Conservation (phyloP, 225 moss, liverwort and hornwort species). For the Marchantia polymorpha region DNA sequence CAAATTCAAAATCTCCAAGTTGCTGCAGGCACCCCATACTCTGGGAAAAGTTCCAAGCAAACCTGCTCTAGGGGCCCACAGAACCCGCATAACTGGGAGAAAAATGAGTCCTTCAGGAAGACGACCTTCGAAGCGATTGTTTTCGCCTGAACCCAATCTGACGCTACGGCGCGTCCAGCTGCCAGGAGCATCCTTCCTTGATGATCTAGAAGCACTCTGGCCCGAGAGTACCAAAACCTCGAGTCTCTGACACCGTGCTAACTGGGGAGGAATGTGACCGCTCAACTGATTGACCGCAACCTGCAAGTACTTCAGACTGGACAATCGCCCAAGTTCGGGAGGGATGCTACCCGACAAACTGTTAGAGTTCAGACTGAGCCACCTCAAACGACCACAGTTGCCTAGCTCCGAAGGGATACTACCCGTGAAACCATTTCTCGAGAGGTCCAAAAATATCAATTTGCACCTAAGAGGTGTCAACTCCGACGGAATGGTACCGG, state of each 20-base stretch:
- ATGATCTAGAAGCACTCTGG: conserved; percentile 33
- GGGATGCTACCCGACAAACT: conserved; percentile 33
- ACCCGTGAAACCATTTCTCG: conserved; percentile 25
- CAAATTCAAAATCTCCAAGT: conserved; percentile 61
- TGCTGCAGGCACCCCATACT: conserved; percentile 52
- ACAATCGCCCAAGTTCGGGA: conserved; percentile 53
- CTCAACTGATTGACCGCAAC: conserved; percentile 65
- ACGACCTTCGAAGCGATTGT: conserved; percentile 56
- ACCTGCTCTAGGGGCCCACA: conserved; percentile 75
- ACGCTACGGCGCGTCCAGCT: conserved; percentile 34
- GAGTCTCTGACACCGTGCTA: conserved; percentile 59
- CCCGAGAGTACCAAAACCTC: conserved; percentile 57
- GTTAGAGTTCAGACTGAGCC: conserved; percentile 39
- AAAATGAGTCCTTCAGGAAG: conserved; percentile 60
- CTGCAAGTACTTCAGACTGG: conserved; percentile 53
- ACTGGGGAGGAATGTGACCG: conserved; percentile 55
- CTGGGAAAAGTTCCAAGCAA: conserved; percentile 53
- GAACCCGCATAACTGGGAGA: conserved; percentile 58
- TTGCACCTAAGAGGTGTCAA: conserved; percentile 26
- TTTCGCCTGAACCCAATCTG: conserved; percentile 43
- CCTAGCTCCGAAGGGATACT: conserved; percentile 26
- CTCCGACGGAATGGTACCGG: conserved; percentile 56
- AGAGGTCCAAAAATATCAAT: conserved; percentile 29
- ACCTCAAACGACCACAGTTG: conserved; percentile 19
- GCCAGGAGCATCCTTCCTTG: conserved; percentile 32